Evolutionary conservation across 768 basidiomycete genomes (phyloP).

Genomic region (Amanita inopinata): DNA sequence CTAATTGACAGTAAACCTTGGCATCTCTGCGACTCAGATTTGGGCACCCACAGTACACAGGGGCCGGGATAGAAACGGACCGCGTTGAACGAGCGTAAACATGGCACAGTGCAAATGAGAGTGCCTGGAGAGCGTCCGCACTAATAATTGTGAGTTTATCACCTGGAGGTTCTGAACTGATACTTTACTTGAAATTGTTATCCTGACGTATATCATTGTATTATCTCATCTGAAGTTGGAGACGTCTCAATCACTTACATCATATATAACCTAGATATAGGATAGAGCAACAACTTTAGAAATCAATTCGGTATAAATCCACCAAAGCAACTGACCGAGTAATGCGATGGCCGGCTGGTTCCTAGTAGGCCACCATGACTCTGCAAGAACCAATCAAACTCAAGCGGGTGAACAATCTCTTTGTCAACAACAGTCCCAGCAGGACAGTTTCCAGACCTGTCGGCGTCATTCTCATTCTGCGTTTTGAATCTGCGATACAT

Average conservation of each 20-base stretch:
- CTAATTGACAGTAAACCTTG: constrained; percentile 28
- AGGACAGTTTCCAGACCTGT: constrained; percentile 62
- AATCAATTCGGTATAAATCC: neutral
- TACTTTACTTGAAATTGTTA: constrained; percentile 49
- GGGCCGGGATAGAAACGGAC: constrained; percentile 78
- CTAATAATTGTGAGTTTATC: constrained; percentile 20
- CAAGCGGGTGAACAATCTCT: constrained; percentile 58
- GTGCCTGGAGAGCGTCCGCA: constrained; percentile 56
- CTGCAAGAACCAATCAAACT: constrained; percentile 72
- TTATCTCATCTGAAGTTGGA: neutral
- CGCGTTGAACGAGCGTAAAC: constrained; percentile 76
- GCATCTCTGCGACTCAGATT: neutral
- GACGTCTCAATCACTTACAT: constrained; percentile 23
- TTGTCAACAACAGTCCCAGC: constrained; percentile 75
- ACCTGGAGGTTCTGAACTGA: neutral
- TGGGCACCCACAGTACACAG: constrained; percentile 61
- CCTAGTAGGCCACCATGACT: constrained; percentile 73
- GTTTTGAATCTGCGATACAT: constrained; percentile 23
- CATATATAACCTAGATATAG: constrained; percentile 26
- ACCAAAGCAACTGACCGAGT: constrained; percentile 27
- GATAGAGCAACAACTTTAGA: neutral
- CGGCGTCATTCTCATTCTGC: constrained; percentile 29
- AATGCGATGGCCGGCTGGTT: constrained; percentile 48
- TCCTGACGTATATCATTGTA: constrained; percentile 25
- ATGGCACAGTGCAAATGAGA: constrained; percentile 69